Base-by-base conservation (phyloP, 805 yeast genomes). In the Brettanomyces custersianus region DNA sequence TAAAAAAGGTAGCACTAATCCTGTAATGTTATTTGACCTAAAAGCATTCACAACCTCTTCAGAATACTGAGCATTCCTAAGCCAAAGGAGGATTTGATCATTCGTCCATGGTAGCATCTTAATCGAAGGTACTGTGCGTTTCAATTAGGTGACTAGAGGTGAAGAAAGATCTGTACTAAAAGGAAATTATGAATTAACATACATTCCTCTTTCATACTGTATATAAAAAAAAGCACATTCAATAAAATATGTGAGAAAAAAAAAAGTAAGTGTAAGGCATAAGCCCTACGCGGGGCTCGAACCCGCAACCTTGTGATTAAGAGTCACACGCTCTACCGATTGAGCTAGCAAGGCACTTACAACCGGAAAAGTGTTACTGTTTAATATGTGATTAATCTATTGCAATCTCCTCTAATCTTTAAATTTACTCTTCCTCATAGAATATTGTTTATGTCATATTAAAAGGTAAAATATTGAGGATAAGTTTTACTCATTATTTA, bases 1-100 rank as follows among this genome's bases (percentile, higher is more conserved):
- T 34, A 88, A 62, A 41, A 74, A 77, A 2, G 84, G 76, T 35
- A 90, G 60, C 4, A 82, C 66, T 21, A 80, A 72, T 2, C 95
- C 95, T 4, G 80, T 75, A 34, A 84, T 72, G 45, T 77, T 77
- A 55, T 84, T 72, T 3, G 64, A 66, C 19, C 65, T 58, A 49
- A 80, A 77, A 20, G 40, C 33, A 18, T 46, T 56, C 17, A 56
- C 38, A 6, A 55, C 43, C 9, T 47, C 51, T 29, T 44, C 47
- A 2, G 46, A 23, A 34, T 48, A 52, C 8, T 43, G 36, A 4
- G 40, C 33, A 35, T 52, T 52, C 19, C 47, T 53, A 19, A 57
- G 37, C 60, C 60, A 57, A 7, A 50, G 35, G 6, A 54, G 37
- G 2, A 57, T 45, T 31, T 57, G 61, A 27, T 54, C 59, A 28